Conservation (phyloP, 2,329 filamentous ascomycete genomes). For the Monascus ruber region DNA sequence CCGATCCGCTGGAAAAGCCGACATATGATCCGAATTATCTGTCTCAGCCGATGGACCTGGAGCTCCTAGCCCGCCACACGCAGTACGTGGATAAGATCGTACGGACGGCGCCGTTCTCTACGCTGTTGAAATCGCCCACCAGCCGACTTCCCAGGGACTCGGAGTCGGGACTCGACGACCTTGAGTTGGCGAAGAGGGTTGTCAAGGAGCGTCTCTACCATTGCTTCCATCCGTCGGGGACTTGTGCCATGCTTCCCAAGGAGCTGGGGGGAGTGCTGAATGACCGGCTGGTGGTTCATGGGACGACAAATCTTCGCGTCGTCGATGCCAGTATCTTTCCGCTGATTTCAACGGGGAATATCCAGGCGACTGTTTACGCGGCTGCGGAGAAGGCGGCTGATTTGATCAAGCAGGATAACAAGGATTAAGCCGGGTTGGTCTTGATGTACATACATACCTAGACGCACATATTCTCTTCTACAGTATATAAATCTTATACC, state of each 20-base stretch:
- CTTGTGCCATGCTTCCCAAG: conserved; percentile 12
- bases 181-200: conserved; percentile 9
- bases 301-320: conserved; percentile 19
- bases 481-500: neutral
- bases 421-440: neutral
- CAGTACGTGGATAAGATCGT: conserved; percentile 14
- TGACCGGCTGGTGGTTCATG: conserved; percentile 18
- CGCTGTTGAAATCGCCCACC: conserved; percentile 6
- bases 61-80: conserved; percentile 26
- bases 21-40: conserved; percentile 37
- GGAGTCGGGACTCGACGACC: conserved; percentile 4
- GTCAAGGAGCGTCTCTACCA: conserved; percentile 12
- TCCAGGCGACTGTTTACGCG: conserved; percentile 27
- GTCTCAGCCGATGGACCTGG: conserved; percentile 29
- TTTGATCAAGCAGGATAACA: conserved; percentile 10
- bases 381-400: conserved; percentile 22
- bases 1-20: conserved; percentile 22
- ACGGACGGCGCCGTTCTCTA: conserved; percentile 9
- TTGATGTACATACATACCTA: too few species aligned
- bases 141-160: conserved; percentile 4
- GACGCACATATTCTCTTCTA: too few species aligned
- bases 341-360: conserved; percentile 24
- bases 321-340: conserved; percentile 27
- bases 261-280: conserved; percentile 23
- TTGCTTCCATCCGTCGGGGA: conserved; percentile 19